Evolutionary conservation across 1,139 yeast genomes (phyloP).

Genomic region (Barnettozyma hawaiiensis): DNA sequence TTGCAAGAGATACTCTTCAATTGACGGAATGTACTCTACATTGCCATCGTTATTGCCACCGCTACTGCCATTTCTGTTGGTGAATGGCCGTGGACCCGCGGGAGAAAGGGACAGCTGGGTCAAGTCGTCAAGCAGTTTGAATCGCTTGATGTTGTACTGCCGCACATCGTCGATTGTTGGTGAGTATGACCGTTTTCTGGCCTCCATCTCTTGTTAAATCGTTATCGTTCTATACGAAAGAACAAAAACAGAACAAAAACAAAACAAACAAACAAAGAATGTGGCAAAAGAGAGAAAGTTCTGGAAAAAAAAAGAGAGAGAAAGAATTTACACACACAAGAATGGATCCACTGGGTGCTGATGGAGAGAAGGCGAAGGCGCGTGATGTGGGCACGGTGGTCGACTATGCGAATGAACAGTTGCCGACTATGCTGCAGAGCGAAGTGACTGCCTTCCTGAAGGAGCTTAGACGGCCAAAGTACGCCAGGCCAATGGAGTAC

Average conservation of each 20-base stretch:
- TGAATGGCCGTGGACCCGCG: not conserved
- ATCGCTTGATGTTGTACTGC: conserved; percentile 16
- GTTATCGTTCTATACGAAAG: no score
- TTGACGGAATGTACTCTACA: conserved; percentile 15
- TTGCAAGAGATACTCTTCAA: conserved; percentile 16
- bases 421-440: conserved; percentile 12
- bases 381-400: not conserved
- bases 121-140: conserved; percentile 10
- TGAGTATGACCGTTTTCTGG: conserved; percentile 13
- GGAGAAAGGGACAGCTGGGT: conserved; percentile 9
- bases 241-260: no score
- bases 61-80: not conserved
- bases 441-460: conserved; percentile 33
- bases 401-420: conserved; percentile 3
- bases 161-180: conserved; percentile 19
- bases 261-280: no score
- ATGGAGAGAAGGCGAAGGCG: not conserved
- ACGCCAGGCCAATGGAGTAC: conserved; percentile 46
- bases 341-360: conserved; percentile 6
- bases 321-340: conserved; percentile 3
- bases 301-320: not conserved
- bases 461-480: conserved; percentile 51
- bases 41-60: not conserved
- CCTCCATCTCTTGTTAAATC: no score
- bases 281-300: not conserved